Evolutionary conservation across 2,329 filamentous ascomycete species (phyloP), one percentile per base, ranked within the genome.

Genomic region (Pseudogymnoascus sp.): DNA sequence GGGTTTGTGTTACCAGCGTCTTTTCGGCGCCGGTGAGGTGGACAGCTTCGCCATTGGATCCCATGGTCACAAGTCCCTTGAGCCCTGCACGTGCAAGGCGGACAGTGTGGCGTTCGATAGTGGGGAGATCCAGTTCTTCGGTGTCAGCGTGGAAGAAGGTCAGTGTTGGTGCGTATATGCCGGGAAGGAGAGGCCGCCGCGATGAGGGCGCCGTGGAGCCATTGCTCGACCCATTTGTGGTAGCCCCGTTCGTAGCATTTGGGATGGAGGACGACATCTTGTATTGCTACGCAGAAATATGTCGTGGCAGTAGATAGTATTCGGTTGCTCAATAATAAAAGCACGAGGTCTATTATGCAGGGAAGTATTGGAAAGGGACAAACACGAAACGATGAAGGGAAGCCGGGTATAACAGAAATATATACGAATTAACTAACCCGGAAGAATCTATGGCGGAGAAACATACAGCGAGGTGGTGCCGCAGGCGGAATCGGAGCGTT

Each of bases 131-230:
- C 69, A 96, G 81, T 58, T 94, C 89, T 76, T 96, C 91, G 50
- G 89, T 94, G 66, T 87, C 82, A 5, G 87, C 81, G 75, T 93
- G 79, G 79, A 96, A 96, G 74, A 96, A 95, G 70, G 90, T 95
- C 86, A 94, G 90, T 64, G 89, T 93, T 26, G 91, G 91, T 63
- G 89, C 89, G 75, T 94, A 95, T 73, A 94, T 92, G 72, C 90
- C 90, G 70, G 87, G 87, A 47, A 88, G 87, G 61, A 95, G 83
- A 65, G 86, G 80, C 63, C 81, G 77, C 64, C 77, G 76, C 15
- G 75, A 65, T 29, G 41, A 7, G 13, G 41, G 24, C 65, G 74
- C 71, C 63, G 72, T 65, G 66, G 74, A 71, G 62, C 74, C 72
- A 65, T 74, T 72, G 24, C 41, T 31, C 17, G 62, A 35, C 13